Percentiles rank a stretch among this genome's conserved stretches.
phyloP scores from a whole-genome alignment of 1,139 yeast species.

The Geotrichum cucujoidarum region DNA sequence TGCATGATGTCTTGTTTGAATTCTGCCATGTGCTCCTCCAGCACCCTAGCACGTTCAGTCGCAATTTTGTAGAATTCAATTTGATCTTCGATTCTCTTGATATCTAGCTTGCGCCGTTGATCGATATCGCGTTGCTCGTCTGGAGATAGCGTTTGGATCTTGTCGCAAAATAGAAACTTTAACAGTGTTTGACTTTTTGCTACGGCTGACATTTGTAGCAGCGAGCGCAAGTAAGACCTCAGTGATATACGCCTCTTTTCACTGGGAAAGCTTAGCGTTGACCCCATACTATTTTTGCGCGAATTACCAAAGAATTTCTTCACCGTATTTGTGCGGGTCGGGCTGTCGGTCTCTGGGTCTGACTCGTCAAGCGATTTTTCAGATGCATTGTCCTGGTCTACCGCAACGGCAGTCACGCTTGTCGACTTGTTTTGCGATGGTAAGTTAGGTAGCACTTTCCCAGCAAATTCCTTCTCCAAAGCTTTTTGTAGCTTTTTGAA shows the following conservation, averaged over 20 bases:
- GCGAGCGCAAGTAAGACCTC: conserved; percentile 59
- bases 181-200: conserved; percentile 48
- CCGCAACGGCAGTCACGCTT: conserved; percentile 14
- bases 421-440: conserved; percentile 52
- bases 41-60: conserved; percentile 41
- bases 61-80: conserved; percentile 69
- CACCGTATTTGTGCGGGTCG: background rate
- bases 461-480: conserved; percentile 60
- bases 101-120: conserved; percentile 56
- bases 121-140: conserved; percentile 53
- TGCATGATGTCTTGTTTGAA: conserved; percentile 50
- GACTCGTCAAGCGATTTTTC: conserved; percentile 11
- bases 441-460: conserved; percentile 58
- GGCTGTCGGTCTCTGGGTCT: conserved; percentile 13
- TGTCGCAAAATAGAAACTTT: conserved; percentile 47
- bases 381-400: conserved; percentile 23
- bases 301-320: background rate
- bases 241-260: conserved; percentile 74
- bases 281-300: background rate
- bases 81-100: conserved; percentile 58
- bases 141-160: conserved; percentile 36
- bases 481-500: conserved; percentile 53
- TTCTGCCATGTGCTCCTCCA: conserved; percentile 49
- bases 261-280: conserved; percentile 38
- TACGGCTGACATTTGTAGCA: conserved; percentile 53